Evolutionary conservation across 2,329 filamentous ascomycete species (phyloP), one percentile per base, ranked within the genome.

Genomic region (Pochonia chlamydosporia): DNA sequence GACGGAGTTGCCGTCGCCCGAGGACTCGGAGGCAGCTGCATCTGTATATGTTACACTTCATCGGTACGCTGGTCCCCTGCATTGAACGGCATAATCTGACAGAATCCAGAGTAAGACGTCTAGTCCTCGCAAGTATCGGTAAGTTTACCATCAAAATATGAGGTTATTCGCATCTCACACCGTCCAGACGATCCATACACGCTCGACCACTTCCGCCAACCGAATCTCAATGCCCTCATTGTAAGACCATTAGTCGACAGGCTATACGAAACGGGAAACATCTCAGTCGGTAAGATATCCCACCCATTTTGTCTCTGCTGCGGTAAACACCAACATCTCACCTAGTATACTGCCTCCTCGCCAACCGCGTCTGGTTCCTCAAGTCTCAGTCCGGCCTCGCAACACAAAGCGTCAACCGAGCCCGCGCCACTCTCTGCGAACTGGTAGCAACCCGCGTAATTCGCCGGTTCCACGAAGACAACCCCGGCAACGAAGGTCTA

Each of bases 281-380:
- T 83, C 28, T 84, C 82, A 1, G 72, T 84, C 45, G 72, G 78
- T 80, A 63, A 48, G 41, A 14, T 14, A 5, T 14, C 11, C 2
- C 7, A 35, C 7, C 31, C n/a, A n/a, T n/a, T n/a, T n/a, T n/a
- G n/a, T n/a, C 18, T n/a, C 13, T 36, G 69, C 20, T 11, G 16
- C 24, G 2, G 44, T 49, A 43, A n/a, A 28, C 23, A 28, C 14
- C 16, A 14, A 14, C 43, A 1, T 18, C 21, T 14, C 7, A 3
- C 10, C 6, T 25, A 80, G 82, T 87, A 1, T 88, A 87, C 59
- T 87, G 84, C 60, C 69, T 89, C 20, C 72, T 89, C 23, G 83
- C 85, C 48, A 88, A 89, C 56, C 74, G 82, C 13, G 76, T 82
- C 46, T 81, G 87, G 51, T 88, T 88, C 58, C 70, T 86, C 26